These are phyloP conservation scores for Thalassiosira profunda DNA, from an alignment of 108 stramenopile species.

Conservation along the genomic window DNA sequence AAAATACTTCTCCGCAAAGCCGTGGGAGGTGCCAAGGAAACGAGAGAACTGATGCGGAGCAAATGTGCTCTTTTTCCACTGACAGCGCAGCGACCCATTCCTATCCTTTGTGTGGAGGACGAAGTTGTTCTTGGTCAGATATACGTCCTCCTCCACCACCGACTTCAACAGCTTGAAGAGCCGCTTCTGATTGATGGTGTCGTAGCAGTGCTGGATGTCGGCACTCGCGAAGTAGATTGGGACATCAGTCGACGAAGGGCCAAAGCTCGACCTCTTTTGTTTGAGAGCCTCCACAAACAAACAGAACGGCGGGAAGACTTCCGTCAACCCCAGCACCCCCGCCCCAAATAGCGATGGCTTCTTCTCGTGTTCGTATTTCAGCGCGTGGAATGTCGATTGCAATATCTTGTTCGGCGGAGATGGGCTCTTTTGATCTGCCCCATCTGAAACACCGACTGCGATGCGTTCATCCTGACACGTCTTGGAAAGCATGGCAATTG, in stretches of 20 bases:
- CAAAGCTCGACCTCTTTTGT: background rate
- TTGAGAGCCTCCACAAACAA: constrained; percentile 47
- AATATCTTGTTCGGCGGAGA: constrained; percentile 65
- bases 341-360: constrained; percentile 57
- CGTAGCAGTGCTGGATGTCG: constrained; percentile 88
- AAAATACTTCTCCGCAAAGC: constrained; percentile 34
- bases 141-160: constrained; percentile 60
- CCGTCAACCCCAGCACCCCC: constrained; percentile 65
- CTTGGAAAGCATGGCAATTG: constrained; percentile 76
- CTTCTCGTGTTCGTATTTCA: constrained; percentile 64
- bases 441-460: constrained; percentile 19
- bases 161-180: constrained; percentile 54
- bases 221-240: constrained; percentile 86
- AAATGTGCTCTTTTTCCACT: constrained; percentile 39
- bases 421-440: constrained; percentile 2
- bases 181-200: constrained; percentile 77
- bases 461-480: constrained; percentile 13
- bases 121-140: constrained; percentile 65
- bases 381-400: constrained; percentile 61
- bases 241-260: constrained; percentile 15
- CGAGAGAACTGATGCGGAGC: constrained; percentile 24
- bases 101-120: constrained; percentile 53
- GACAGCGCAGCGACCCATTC: constrained; percentile 23
- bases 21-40: constrained; percentile 24
- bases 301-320: constrained; percentile 69